Base-by-base conservation (phyloP, 805 yeast species). In the Nakazawaea wyomingensis region DNA sequence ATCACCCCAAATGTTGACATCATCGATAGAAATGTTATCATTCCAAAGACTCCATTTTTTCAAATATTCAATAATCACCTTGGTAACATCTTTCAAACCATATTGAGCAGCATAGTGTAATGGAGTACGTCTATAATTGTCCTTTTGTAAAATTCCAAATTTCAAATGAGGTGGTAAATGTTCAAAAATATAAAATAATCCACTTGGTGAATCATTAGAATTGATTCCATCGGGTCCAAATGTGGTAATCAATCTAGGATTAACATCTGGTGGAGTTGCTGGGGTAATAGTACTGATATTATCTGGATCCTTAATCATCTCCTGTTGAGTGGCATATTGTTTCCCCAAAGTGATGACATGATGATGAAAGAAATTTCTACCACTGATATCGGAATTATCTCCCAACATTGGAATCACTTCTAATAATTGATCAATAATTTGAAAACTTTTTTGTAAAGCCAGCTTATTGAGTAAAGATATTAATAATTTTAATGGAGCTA, bases 71-170 rank as follows among this genome's bases (percentile, higher is more conserved):
- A 89, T 64, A 26, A 90, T 68, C 20, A 78, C 68, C 11, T 65
- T 64, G 2, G 87, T 70, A 29, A 82, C 78, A 40, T 75, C 77
- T 45, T 74, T 77, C 44, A 90, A 68, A 0, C 97, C 97, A 59
- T 80, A 88, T 53, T 87, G 93, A 2, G 93, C 81, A 16, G 95
- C 82, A 59, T 90, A 90, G 63, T 91, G 97, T 43, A 91, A 66
- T 0, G 97, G 96, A 0, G 96, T 85, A 47, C 96, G 73, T 48
- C 71, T 71, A 56, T 87, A 85, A 46, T 76, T 80, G 59, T 90
- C 98, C 34, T 74, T 76, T 40, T 83, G 81, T 37, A 81, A 62
- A 18, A 90, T 65, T 2, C 74, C 71, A 19, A 71, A 64, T 47
- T 80, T 72, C 47, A 78, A 65, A 48, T 71, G 73, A 1, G 71